Percentiles rank a stretch among this genome's conserved stretches.
phyloP scores from a whole-genome alignment of 768 basidiomycete species.

The Xerocomellus dryophilus region DNA sequence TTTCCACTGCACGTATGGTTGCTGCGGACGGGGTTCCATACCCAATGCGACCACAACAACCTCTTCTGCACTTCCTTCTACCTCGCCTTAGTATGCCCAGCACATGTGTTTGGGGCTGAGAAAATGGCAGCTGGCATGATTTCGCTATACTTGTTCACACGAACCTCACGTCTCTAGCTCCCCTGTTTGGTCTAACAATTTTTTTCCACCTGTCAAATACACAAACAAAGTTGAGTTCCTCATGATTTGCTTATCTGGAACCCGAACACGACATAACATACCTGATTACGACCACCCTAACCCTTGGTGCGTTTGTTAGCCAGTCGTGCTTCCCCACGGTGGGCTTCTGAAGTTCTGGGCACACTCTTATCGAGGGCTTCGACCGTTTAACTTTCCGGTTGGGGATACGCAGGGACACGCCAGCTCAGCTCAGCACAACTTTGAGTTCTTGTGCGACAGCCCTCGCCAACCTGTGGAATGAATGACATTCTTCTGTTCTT shows the following conservation, averaged over 20 bases:
- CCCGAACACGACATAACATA: neutral
- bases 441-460: constrained; percentile 2
- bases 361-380: constrained; percentile 9
- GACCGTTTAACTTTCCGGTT: constrained; percentile 11
- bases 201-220: neutral
- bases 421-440: neutral
- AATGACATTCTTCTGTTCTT: neutral
- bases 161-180: neutral
- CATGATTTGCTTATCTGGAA: neutral
- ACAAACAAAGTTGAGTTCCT: constrained; percentile 17
- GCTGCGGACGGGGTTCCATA: neutral
- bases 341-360: constrained; percentile 12
- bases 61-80: neutral
- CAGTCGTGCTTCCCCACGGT: constrained; percentile 12
- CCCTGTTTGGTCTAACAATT: neutral
- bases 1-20: neutral
- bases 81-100: neutral
- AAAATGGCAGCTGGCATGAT: neutral
- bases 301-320: neutral
- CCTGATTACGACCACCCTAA: constrained; percentile 5
- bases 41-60: neutral
- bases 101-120: neutral
- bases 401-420: neutral
- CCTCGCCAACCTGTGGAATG: constrained; percentile 4
- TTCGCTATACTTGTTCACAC: neutral